Percentiles rank a stretch among this genome's conserved stretches.
These are phyloP conservation scores for Ottelia alismoides DNA, from an alignment of 106 monocot species.

Conservation along the genomic window DNA sequence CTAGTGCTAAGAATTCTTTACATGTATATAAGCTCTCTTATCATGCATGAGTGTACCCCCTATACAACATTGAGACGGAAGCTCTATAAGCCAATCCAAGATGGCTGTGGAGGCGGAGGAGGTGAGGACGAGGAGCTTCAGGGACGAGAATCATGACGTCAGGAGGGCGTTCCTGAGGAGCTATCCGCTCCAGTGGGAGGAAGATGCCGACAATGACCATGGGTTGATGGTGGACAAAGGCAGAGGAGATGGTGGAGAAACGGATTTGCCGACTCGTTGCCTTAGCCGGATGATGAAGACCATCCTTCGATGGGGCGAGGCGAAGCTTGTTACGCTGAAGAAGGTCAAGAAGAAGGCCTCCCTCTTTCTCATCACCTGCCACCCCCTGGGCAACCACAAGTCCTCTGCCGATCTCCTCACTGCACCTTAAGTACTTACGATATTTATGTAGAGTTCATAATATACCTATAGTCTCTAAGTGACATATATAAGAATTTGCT, in stretches of 20 bases:
- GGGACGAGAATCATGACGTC: conserved; percentile 11
- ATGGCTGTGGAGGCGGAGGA: not conserved
- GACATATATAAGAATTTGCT: no score
- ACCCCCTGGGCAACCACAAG: conserved; percentile 33
- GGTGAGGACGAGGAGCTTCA: conserved; percentile 10
- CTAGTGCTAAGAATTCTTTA: not conserved
- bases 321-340: conserved; percentile 32
- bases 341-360: conserved; percentile 43
- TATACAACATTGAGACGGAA: not conserved
- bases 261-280: no score
- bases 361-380: conserved; percentile 43
- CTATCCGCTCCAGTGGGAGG: conserved; percentile 13
- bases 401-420: no score
- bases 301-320: conserved; percentile 41
- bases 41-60: not conserved
- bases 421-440: no score
- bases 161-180: conserved; percentile 18
- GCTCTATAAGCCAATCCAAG: no score
- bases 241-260: no score
- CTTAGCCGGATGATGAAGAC: conserved; percentile 22
- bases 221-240: not conserved
- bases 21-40: not conserved
- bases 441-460: no score
- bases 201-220: not conserved
- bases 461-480: no score